Evolutionary conservation across 108 stramenopile species (phyloP).

Genomic region (Tribonema minus): DNA sequence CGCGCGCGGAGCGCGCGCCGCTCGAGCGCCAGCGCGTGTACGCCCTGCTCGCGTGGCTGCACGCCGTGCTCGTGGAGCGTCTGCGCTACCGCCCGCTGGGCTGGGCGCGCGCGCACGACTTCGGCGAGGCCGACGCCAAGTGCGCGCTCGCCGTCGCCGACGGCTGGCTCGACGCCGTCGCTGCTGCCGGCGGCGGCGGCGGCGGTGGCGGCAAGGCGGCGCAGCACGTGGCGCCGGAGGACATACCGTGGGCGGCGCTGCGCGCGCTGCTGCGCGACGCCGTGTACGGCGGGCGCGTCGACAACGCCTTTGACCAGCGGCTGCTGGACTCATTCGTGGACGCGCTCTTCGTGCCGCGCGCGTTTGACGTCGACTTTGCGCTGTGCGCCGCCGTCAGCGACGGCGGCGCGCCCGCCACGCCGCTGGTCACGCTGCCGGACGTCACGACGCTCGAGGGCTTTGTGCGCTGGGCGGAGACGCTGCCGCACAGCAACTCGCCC

Average conservation of each 20-base stretch:
- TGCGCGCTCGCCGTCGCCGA: constrained; percentile 71
- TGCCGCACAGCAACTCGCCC: constrained; percentile 47
- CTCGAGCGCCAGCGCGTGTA: constrained; percentile 75
- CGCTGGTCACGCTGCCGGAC: constrained; percentile 43
- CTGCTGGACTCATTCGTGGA: constrained; percentile 35
- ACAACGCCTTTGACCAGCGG: constrained; percentile 43
- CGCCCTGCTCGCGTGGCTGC: constrained; percentile 83
- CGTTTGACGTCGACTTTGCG: constrained; percentile 46
- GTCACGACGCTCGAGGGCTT: constrained; percentile 39
- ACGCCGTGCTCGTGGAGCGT: constrained; percentile 94
- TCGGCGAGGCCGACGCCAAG: constrained; percentile 87
- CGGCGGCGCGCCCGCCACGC: neutral
- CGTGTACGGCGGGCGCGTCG: constrained; percentile 60
- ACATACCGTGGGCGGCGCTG: constrained; percentile 58
- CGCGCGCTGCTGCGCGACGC: constrained; percentile 49
- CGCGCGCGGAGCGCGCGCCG: constrained; percentile 35
- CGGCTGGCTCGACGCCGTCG: constrained; percentile 50
- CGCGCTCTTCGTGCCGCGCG: constrained; percentile 34
- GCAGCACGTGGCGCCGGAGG: constrained; percentile 52
- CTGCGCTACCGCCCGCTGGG: constrained; percentile 85
- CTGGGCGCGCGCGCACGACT: constrained; percentile 80
- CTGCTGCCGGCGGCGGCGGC: constrained; percentile 26
- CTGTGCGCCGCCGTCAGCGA: constrained; percentile 1
- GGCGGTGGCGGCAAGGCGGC: too few species aligned
- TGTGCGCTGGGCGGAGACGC: constrained; percentile 32